phyloP scores from a whole-genome alignment of 306 rosid species.

The Castanea crenata region DNA sequence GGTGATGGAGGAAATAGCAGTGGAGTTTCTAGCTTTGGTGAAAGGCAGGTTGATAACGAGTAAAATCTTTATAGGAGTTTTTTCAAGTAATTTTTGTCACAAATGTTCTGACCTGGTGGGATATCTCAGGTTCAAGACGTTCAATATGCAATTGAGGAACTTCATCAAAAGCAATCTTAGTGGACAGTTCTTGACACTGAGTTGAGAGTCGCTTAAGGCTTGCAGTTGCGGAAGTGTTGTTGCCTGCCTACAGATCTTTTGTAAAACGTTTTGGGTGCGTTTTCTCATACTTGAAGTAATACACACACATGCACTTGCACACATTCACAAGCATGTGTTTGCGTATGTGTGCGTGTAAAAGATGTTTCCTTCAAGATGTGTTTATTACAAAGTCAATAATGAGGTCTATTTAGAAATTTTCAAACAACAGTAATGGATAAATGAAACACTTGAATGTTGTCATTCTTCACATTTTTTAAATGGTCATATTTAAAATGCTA shows the following conservation, averaged over 20 bases:
- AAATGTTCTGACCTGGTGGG: too few relatives aligned
- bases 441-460: neutral
- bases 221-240: constrained; percentile 86
- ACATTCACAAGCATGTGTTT: neutral
- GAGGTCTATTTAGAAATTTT: neutral
- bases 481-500: neutral
- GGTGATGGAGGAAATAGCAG: too few relatives aligned
- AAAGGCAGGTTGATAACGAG: too few relatives aligned
- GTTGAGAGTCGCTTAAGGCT: constrained; percentile 75
- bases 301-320: neutral
- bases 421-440: neutral
- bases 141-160: too few relatives aligned
- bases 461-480: neutral
- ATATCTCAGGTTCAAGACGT: too few relatives aligned
- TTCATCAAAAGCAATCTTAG: too few relatives aligned
- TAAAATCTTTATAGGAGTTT: too few relatives aligned
- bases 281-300: neutral
- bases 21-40: too few relatives aligned
- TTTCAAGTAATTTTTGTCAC: too few relatives aligned
- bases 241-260: constrained; percentile 92
- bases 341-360: neutral
- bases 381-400: neutral
- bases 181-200: too few relatives aligned
- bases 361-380: neutral
- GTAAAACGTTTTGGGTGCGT: constrained; percentile 83